Base-by-base conservation (phyloP, 2,329 filamentous ascomycete genomes). In the Aurifilum marmelostoma region DNA sequence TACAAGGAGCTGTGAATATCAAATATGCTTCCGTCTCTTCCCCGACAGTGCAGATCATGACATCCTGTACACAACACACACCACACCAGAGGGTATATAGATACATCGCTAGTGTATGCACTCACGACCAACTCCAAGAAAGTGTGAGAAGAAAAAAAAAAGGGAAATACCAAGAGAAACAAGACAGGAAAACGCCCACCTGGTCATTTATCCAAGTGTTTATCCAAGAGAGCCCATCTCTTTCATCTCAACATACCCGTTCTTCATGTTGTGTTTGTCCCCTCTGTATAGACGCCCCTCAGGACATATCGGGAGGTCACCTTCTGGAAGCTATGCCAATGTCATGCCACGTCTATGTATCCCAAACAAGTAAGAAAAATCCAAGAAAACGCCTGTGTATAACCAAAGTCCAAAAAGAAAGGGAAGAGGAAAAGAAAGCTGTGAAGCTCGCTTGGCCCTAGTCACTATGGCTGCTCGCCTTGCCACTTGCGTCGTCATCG, bases 401-500 rank as follows among this genome's bases (percentile, higher is more conserved):
- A 58, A 18, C 37, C 37, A 6, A 39, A 34, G 34, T 2, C 37
- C 37, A 39, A 3, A 32, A 52, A 29, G 27, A 21, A 24, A 6
- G 27, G 37, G 12, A 27, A 56, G 8, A 14, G 32, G 5, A 39
- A 2, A 4, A 16, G 6, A 21, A 29, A 50, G 8, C 24, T 11
- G 14, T 37, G 6, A 8, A 66, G 64, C 39, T 52, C 54, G 54
- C 11, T 47, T 47, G 34, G 8, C 8, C 5, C 3, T 69, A 71
- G 61, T 61, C 56, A 43, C 41, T 56, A 12, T 64, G 69, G 60
- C 62, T 62, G 66, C 69, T 71, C 16, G 69, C 54, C 52, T 68
- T 66, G 47, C 67, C 64, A 27, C 70, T 67, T 21, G 77, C 76
- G 63, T 77, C 76, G 54, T 77, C 78, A 54, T 78, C 74, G 61